A percentile compares a stretch with the other conserved stretches of the same genome.
These are phyloP conservation scores for Avena insularis DNA, from an alignment of 176 grass and related monocot genomes.

Conservation along the genomic window DNA sequence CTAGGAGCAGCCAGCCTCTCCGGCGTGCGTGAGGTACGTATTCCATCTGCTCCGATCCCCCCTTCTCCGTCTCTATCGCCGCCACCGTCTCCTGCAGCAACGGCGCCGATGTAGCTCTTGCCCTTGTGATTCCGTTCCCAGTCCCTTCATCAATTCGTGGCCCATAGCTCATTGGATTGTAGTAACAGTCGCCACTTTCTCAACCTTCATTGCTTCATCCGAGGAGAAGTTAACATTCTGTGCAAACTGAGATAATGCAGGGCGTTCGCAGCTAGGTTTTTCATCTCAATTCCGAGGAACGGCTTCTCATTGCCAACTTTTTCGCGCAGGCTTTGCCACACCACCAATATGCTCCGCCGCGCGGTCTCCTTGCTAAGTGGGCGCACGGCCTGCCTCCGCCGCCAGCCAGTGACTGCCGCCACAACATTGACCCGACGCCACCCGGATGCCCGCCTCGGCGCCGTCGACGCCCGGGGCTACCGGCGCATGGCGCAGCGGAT, in stretches of 20 bases:
- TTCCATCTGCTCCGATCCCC: background rate
- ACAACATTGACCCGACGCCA: too few relatives aligned
- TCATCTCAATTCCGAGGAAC: too few relatives aligned
- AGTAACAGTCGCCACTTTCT: background rate
- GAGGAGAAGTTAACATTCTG: background rate
- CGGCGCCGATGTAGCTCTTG: background rate
- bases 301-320: too few relatives aligned
- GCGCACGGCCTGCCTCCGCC: too few relatives aligned
- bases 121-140: too few relatives aligned
- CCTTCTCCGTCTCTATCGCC: background rate
- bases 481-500: too few relatives aligned
- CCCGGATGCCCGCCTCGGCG: too few relatives aligned
- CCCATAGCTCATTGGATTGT: background rate
- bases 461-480: too few relatives aligned
- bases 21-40: constrained; percentile 3
- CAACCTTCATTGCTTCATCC: background rate
- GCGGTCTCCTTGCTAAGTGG: too few relatives aligned
- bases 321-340: too few relatives aligned
- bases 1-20: background rate
- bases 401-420: too few relatives aligned
- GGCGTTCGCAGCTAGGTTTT: background rate
- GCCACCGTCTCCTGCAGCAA: background rate
- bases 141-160: background rate
- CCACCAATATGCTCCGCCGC: too few relatives aligned
- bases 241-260: background rate